Conservation (phyloP, 1,284 basidiomycete genomes). For the Cronartium ribicola region DNA sequence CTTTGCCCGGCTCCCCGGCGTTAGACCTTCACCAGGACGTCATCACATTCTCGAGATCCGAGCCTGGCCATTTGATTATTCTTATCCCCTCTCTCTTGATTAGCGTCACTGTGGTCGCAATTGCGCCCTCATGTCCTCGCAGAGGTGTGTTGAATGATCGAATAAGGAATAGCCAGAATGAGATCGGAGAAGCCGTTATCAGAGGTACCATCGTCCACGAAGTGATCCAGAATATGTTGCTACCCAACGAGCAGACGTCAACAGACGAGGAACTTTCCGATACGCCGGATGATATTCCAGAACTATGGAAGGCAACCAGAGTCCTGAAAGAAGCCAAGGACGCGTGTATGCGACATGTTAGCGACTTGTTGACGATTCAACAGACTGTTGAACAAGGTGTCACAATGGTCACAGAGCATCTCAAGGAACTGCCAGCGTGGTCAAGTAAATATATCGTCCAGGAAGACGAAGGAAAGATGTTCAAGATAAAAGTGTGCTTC, state of each 20-base stretch:
- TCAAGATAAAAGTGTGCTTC: conserved; percentile 6
- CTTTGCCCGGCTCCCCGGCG: conserved; percentile 21
- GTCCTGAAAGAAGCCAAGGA: conserved; percentile 24
- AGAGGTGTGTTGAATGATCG: conserved; percentile 71
- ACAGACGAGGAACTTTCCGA: background rate
- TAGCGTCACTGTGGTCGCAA: conserved; percentile 79
- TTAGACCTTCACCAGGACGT: conserved; percentile 24
- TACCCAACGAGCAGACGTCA: conserved; percentile 57
- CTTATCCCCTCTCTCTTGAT: conserved; percentile 83
- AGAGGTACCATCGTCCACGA: conserved; percentile 89
- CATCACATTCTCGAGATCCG: conserved; percentile 38
- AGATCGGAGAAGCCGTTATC: conserved; percentile 56
- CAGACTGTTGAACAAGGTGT: conserved; percentile 38
- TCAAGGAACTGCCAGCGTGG: conserved; percentile 24
- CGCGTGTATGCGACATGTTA: conserved; percentile 26
- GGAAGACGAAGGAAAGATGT: background rate
- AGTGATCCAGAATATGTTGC: conserved; percentile 73
- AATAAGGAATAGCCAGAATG: conserved; percentile 47
- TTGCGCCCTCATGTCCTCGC: conserved; percentile 71
- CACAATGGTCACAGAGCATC: conserved; percentile 18
- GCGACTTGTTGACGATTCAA: conserved; percentile 34
- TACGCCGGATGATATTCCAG: background rate
- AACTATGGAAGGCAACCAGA: conserved; percentile 12
- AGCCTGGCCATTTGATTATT: conserved; percentile 58
- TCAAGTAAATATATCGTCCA: conserved; percentile 26